phyloP scores from a whole-genome alignment of 805 yeast genomes.

The Barnettozyma populi region DNA sequence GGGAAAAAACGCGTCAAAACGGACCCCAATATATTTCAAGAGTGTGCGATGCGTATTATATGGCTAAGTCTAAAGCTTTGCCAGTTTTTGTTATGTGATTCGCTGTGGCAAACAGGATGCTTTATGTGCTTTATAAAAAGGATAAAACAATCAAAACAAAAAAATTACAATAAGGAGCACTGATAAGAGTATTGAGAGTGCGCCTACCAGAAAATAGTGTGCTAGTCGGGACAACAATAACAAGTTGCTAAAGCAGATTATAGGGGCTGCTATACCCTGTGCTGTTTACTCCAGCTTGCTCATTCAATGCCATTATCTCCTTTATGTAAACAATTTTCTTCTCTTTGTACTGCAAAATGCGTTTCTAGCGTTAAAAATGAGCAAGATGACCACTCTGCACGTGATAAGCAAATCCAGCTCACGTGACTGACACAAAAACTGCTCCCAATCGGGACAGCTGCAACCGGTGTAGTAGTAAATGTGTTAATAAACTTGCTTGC shows the following conservation, averaged over 20 bases:
- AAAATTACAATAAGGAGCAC: not conserved
- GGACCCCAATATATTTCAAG: not conserved
- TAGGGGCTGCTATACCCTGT: no score
- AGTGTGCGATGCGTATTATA: not conserved
- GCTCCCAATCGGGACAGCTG: not conserved
- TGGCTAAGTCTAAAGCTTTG: not conserved
- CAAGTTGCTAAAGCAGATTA: no score
- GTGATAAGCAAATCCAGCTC: not conserved
- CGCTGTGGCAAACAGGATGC: not conserved
- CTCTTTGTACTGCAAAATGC: not conserved
- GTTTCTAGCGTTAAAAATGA: not conserved
- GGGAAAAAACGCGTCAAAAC: not conserved
- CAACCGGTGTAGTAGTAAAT: no score
- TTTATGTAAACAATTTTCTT: not conserved
- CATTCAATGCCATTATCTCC: no score
- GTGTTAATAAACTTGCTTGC: no score
- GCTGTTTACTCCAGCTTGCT: no score
- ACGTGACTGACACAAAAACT: slow-evolving; percentile 5
- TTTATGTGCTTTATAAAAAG: not conserved
- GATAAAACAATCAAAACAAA: not conserved
- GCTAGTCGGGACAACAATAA: not conserved
- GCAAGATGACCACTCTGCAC: not conserved
- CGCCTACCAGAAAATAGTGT: not conserved
- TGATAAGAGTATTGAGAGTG: not conserved
- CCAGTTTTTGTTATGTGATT: not conserved